Evolutionary conservation across 352 stramenopile genomes (phyloP), one percentile per base, ranked within the genome.

Genomic region (Globisporangium heterothallicum): DNA sequence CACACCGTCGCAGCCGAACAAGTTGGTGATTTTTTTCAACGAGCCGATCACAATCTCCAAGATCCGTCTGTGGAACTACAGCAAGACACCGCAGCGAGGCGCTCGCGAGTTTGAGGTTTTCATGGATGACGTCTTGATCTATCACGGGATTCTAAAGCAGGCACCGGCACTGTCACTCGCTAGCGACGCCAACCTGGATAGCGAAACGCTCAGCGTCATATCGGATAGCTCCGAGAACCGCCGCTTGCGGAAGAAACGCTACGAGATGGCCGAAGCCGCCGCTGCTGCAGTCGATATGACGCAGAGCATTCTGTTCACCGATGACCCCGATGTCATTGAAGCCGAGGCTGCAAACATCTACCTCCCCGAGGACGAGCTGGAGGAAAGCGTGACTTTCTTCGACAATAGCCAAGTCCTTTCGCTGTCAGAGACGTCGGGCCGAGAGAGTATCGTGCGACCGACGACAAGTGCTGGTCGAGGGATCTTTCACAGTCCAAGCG

Each of bases 51-150:
- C 75, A 1, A 54, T 93, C n/a, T 92, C 82, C 18, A 78, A 77
- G 42, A 81, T 94, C 51, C 79, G 72, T 1, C n/a, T 95, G 14
- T 93, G 76, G 76, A 95, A 96, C 54, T 96, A 95, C 65, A 86
- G 67, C 65, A 93, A 92, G 63, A 93, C 86, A 7, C 78, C 84
- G 1, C 38, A 67, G 2, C 77, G 86, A 6, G 86, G 86, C 18
- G 86, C 88, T 0, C 65, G 66, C 7, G 82, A 94, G 54, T 88
- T 94, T 45, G 78, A 89, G 34, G 58, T 96, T 22, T 81, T 87
- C 40, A 47, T 96, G 27, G 86, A 96, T 66, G 86, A 95, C 52
- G 68, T 91, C 25, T 66, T 89, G 19, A 77, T 91, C 44, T 89
- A 80, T 66, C 73, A 88, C 52, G 78, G 78, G 3, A 59, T 72